These are phyloP conservation scores for Leccinum fallax DNA, from an alignment of 1,284 basidiomycete species.

Conservation along the genomic window DNA sequence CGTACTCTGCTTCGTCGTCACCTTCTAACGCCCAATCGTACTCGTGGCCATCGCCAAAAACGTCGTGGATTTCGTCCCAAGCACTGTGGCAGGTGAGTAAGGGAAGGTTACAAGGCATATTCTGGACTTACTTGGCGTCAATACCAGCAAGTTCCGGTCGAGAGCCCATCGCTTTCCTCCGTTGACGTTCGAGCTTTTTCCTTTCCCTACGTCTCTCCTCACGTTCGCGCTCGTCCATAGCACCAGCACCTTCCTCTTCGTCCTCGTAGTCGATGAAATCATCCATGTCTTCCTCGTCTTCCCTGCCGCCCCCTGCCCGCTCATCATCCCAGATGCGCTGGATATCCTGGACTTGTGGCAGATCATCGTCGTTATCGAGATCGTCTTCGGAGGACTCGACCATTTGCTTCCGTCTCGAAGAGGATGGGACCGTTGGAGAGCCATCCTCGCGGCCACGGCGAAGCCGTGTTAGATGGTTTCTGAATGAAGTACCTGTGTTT, in stretches of 20 bases:
- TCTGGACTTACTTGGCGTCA: slow-evolving; percentile 72
- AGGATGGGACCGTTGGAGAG: slow-evolving; percentile 63
- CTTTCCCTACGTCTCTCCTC: slow-evolving; percentile 73
- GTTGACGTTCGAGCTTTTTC: slow-evolving; percentile 64
- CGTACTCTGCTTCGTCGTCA: slow-evolving; percentile 67
- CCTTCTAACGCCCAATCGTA: slow-evolving; percentile 92
- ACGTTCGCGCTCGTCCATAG: slow-evolving; percentile 72
- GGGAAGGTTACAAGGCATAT: slow-evolving; percentile 15
- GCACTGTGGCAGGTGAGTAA: slow-evolving; percentile 56
- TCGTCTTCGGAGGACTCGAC: slow-evolving; percentile 75
- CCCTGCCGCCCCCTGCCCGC: slow-evolving; percentile 56
- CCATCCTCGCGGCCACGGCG: slow-evolving; percentile 71
- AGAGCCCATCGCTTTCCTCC: slow-evolving; percentile 60
- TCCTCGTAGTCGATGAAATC: slow-evolving; percentile 95
- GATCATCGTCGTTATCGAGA: slow-evolving; percentile 60
- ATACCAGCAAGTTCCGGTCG: slow-evolving; percentile 84
- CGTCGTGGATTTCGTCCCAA: slow-evolving; percentile 96
- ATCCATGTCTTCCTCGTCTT: slow-evolving; percentile 78
- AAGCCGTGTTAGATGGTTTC: slow-evolving; percentile 69
- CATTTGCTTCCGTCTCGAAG: slow-evolving; percentile 57
- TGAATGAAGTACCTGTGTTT: slow-evolving; percentile 83
- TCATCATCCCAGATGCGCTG: slow-evolving; percentile 88
- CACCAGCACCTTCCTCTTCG: slow-evolving; percentile 71
- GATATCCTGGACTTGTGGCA: slow-evolving; percentile 66
- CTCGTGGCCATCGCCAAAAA: slow-evolving; percentile 96